Evolutionary conservation across 2,329 filamentous ascomycete genomes (phyloP), one percentile per base, ranked within the genome.

Genomic region (Apiospora koreana): DNA sequence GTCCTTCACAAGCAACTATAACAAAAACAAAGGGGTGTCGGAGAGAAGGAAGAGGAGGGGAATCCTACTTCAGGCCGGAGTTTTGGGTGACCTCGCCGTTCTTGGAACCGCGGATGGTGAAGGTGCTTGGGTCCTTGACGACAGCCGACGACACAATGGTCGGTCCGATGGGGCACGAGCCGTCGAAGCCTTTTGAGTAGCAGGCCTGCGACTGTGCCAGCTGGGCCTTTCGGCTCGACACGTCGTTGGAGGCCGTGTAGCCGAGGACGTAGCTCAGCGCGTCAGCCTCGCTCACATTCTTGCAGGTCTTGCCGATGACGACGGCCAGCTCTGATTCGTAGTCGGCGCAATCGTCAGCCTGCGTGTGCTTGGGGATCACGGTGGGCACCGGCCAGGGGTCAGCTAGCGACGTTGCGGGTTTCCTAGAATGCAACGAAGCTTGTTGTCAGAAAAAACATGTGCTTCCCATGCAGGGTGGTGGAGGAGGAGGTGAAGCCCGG

Each of bases 191-290:
- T 79, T 90, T 89, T 31, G 86, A 88, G 76, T 86, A 90, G 70
- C 83, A 87, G 83, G 86, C 88, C 76, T 89, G 87, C 67, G 81
- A 82, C 76, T 86, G 84, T 28, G 83, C 81, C 74, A 86, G 83
- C 80, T 91, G 89, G 68, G 82, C 83, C 67, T 86, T 85, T 4
- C 89, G 85, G 71, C 86, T 87, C 2, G 88, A 90, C 8, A 92
- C 85, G 75, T 92, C 89, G 79, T 92, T 92, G 75, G 85, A 85
- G 28, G 85, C 85, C 0, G 88, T 89, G 77, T 92, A 92, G 38
- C 90, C 89, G 1, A 92, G 85, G 5, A 92, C 83, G 74, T 91
- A 89, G 72, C 86, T 83, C 67, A 88, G 76, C 6, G 88, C 88
- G 38, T 90, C 84, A 0, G 81, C 83, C 73, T 89, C 87, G 64